These are phyloP conservation scores for Nicotiana otophora DNA, from an alignment of 257 asterid genomes.

Conservation along the genomic window DNA sequence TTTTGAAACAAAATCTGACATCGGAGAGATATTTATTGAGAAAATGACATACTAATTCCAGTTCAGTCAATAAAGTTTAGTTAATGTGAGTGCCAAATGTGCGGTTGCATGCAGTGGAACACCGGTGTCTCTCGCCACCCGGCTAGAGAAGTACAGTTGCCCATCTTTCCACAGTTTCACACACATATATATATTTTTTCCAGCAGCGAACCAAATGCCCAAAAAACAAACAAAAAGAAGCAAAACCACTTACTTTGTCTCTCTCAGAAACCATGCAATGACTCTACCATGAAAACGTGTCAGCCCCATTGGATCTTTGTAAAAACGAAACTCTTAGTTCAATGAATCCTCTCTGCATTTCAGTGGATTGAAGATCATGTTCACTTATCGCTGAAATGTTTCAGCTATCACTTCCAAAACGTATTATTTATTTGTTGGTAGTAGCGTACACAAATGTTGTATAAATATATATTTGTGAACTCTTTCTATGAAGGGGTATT, in stretches of 20 bases:
- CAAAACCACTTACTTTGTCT: neutral
- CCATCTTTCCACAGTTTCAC: neutral
- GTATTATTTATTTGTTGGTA: neutral
- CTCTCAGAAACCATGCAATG: neutral
- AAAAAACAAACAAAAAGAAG: no score
- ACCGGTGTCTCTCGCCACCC: conserved; percentile 25
- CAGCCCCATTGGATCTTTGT: neutral
- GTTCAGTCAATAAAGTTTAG: neutral
- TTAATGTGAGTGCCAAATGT: conserved; percentile 16
- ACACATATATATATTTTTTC: no score
- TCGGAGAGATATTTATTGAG: neutral
- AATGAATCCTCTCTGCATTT: neutral
- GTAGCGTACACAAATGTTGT: neutral
- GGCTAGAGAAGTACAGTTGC: neutral
- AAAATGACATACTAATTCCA: neutral
- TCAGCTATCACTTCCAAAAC: neutral
- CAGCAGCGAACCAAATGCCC: no score
- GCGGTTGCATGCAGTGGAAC: conserved; percentile 28
- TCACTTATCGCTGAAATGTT: neutral
- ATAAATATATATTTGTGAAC: no score
- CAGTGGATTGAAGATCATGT: neutral
- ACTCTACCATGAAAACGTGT: neutral
- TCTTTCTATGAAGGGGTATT: neutral
- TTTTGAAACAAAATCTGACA: neutral
- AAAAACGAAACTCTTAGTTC: neutral